Evolutionary conservation across 352 stramenopile genomes (phyloP), one percentile per base, ranked within the genome.

Genomic region (Peronospora farinosa): DNA sequence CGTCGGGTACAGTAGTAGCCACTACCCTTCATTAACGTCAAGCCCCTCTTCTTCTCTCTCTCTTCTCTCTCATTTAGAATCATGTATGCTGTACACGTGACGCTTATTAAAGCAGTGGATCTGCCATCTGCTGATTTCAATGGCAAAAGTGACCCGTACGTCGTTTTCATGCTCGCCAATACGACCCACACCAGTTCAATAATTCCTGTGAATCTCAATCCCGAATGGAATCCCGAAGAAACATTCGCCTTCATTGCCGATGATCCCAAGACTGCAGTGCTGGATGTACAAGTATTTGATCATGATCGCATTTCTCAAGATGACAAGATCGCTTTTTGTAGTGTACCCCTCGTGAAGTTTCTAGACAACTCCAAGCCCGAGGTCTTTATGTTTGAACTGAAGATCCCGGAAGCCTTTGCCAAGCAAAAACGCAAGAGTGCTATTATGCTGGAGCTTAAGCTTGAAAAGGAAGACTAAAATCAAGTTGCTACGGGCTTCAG

Each of bases 111-210:
- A 51, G 77, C 73, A 12, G 69, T 69, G 40, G 78, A 89, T 53
- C 61, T 92, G 25, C 63, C 81, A 9, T 63, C 75, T 10, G 78
- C 77, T 56, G 82, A 92, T 72, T 83, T 80, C 31, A 86, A 84
- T 56, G 79, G 82, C 63, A 92, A 92, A 68, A 88, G 75, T 51
- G 82, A 92, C 57, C 81, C 81, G 49, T 90, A 92, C 57, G 67
- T 90, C 33, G 63, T 79, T 19, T 86, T 92, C 57, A 82, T 84
- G 39, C 51, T 90, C 25, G 71, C 73, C 47, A 68, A 66, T 37
- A 69, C 65, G 32, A 84, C 65, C 50, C 80, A 81, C 54, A 86
- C 84, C 63, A 88, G 74, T 64, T 84, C 78, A 35, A 64, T 72
- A 33, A 68, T 86, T 35, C 42, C 55, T 10, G 68, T 65, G 37